Percentiles rank a stretch among this genome's conserved stretches.
These are phyloP conservation scores for Mortierella polycephala DNA, from an alignment of 371 early-diverging fungal species.

Conservation along the genomic window DNA sequence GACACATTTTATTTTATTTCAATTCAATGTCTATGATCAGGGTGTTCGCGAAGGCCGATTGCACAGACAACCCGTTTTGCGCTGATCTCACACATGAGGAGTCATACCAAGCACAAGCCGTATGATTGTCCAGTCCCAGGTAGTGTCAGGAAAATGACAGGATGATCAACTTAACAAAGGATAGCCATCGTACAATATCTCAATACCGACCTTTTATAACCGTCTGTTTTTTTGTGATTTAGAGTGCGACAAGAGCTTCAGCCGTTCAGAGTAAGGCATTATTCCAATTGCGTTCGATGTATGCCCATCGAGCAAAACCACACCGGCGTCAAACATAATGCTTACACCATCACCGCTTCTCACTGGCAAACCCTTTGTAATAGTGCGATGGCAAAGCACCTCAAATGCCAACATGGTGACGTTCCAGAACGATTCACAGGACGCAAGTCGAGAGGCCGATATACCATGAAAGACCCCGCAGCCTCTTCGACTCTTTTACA, in stretches of 20 bases:
- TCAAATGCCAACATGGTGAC: slow-evolving; percentile 54
- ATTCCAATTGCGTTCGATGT: not conserved
- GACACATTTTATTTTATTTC: not conserved
- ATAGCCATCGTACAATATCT: too few relatives aligned
- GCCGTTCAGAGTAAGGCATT: slow-evolving; percentile 44
- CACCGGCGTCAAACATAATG: not conserved
- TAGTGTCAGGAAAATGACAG: slow-evolving; percentile 2
- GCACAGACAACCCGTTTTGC: slow-evolving; percentile 74
- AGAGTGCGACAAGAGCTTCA: slow-evolving; percentile 56
- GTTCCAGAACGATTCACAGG: slow-evolving; percentile 55
- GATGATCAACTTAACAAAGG: not conserved
- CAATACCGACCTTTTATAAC: too few relatives aligned
- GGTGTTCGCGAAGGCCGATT: slow-evolving; percentile 67
- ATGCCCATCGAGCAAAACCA: not conserved
- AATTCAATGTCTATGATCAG: slow-evolving; percentile 10
- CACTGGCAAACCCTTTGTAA: not conserved
- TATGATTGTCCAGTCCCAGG: slow-evolving; percentile 64
- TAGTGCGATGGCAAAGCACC: slow-evolving; percentile 56
- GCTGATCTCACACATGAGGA: slow-evolving; percentile 73
- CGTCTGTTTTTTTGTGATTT: not conserved
- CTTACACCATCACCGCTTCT: not conserved
- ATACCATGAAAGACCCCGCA: slow-evolving; percentile 53
- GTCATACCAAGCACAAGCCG: slow-evolving; percentile 78
- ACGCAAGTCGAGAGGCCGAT: slow-evolving; percentile 49
- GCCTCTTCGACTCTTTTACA: slow-evolving; percentile 49